Conservation (phyloP, 2,329 filamentous ascomycete genomes). For the Cordyceps cateniannulata region DNA sequence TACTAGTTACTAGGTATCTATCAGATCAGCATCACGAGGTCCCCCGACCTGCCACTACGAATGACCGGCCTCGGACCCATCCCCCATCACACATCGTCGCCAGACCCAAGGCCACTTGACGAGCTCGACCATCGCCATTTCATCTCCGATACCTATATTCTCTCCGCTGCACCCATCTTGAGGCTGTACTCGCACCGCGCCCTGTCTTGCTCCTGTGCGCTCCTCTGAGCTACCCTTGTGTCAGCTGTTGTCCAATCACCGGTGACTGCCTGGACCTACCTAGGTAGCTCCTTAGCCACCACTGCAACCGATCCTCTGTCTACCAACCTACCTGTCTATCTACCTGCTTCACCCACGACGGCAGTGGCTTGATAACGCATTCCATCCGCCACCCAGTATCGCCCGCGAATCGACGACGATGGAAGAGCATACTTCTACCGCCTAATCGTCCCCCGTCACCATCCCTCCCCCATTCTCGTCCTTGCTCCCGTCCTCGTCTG, state of each 20-base stretch:
- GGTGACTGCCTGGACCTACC: constrained; percentile 7
- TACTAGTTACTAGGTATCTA: neutral
- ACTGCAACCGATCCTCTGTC: neutral
- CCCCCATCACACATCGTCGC: neutral
- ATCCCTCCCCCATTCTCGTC: neutral
- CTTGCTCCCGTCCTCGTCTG: neutral
- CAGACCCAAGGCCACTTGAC: constrained; percentile 4
- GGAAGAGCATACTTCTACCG: constrained; percentile 3
- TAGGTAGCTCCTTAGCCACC: neutral
- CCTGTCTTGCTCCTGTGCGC: neutral
- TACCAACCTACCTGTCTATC: neutral
- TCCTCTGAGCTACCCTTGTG: constrained; percentile 8
- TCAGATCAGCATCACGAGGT: constrained; percentile 13
- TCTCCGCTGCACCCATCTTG: neutral
- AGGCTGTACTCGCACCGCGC: neutral
- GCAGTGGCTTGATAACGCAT: neutral
- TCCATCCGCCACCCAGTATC: neutral
- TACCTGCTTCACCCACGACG: neutral
- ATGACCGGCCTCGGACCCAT: constrained; percentile 14
- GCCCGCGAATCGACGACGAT: constrained; percentile 6
- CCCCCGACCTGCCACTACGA: constrained; percentile 7
- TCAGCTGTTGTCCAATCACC: constrained; percentile 9
- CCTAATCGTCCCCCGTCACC: neutral
- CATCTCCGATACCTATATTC: constrained; percentile 2
- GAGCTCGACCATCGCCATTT: constrained; percentile 1